Conservation (phyloP, 306 rosid species). For the Gynostemma pentaphyllum region DNA sequence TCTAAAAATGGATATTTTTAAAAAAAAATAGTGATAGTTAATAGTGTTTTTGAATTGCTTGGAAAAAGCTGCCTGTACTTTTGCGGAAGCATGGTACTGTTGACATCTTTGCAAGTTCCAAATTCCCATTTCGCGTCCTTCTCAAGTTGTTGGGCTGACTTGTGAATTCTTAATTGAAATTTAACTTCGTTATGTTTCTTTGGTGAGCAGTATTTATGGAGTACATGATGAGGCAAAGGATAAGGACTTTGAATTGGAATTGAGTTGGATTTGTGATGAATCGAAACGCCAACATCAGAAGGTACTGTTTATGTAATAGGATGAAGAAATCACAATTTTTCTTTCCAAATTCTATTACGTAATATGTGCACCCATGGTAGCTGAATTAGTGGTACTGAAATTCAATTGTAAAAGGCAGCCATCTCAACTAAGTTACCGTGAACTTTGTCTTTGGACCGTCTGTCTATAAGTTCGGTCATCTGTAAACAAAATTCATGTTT, state of each 20-base stretch:
- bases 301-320: constrained; percentile 25
- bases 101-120: no score
- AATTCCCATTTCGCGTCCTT: background rate
- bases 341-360: background rate
- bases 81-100: no score
- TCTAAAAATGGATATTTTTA: no score
- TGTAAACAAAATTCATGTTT: background rate
- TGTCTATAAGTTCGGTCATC: background rate
- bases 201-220: constrained; percentile 60
- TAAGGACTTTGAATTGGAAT: constrained; percentile 84
- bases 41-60: no score
- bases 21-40: no score
- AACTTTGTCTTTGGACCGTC: background rate
- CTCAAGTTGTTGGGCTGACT: background rate
- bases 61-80: no score
- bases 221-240: constrained; percentile 98
- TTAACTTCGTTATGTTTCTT: background rate
- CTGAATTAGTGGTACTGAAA: constrained; percentile 1
- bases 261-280: constrained; percentile 99
- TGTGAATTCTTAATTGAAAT: constrained; percentile 3
- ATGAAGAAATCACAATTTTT: background rate
- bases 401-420: background rate
- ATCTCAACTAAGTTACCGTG: background rate
- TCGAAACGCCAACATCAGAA: constrained; percentile 85
- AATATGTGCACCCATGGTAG: background rate